Percentiles rank a stretch among this genome's conserved stretches.
phyloP scores from a whole-genome alignment of 345 rosid species.

The Carallia pectinifolia region DNA sequence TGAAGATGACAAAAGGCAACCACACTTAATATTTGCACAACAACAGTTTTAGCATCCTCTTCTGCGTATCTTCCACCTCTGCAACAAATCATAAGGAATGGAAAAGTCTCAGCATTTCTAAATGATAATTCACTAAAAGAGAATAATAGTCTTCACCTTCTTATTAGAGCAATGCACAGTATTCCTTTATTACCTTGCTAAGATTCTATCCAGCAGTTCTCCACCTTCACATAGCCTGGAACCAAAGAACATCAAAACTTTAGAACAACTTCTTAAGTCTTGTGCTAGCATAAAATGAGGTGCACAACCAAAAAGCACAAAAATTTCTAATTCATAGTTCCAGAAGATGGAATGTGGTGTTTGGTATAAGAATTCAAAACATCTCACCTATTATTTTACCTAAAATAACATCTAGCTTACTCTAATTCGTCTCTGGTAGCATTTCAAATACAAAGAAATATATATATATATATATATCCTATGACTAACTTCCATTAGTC shows the following conservation, averaged over 20 bases:
- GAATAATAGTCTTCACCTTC: background rate
- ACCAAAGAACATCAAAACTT: slow-evolving; percentile 3
- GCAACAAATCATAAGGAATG: slow-evolving; percentile 17
- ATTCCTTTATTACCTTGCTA: slow-evolving; percentile 52
- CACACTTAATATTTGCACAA: slow-evolving; percentile 74
- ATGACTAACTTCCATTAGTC: too few relatives aligned
- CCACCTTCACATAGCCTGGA: slow-evolving; percentile 95
- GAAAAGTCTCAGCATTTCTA: background rate
- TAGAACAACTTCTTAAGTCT: background rate
- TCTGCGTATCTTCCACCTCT: slow-evolving; percentile 94
- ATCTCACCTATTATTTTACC: too few relatives aligned
- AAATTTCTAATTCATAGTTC: too few relatives aligned
- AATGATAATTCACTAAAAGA: background rate
- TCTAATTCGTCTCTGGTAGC: too few relatives aligned
- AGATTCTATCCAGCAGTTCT: slow-evolving; percentile 82
- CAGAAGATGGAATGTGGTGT: too few relatives aligned
- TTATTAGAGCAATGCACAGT: background rate
- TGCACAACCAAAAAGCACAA: too few relatives aligned
- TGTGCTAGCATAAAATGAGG: background rate
- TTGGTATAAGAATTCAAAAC: too few relatives aligned
- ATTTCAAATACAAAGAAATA: too few relatives aligned
- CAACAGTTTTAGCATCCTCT: slow-evolving; percentile 68
- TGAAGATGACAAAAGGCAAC: slow-evolving; percentile 91
- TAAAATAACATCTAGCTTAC: too few relatives aligned
- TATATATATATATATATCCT: too few relatives aligned